These are phyloP conservation scores for Karstenula rhodostoma DNA, from an alignment of 2,329 filamentous ascomycete genomes.

Conservation along the genomic window DNA sequence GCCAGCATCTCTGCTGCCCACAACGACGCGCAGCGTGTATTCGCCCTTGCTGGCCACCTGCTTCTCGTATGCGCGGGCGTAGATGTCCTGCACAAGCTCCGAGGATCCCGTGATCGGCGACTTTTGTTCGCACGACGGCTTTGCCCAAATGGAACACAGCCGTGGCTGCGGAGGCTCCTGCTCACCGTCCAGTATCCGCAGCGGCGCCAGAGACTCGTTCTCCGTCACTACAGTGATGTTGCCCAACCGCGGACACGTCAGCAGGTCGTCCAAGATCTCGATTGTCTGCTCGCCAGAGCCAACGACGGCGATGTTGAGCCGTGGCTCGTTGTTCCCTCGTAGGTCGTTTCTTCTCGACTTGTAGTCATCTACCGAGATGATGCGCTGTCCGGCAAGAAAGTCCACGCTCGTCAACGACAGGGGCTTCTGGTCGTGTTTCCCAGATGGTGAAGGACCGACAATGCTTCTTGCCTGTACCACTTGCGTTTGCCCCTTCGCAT, in stretches of 20 bases:
- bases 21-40: conserved; percentile 37
- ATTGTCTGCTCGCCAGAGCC: conserved; percentile 38
- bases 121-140: conserved; percentile 33
- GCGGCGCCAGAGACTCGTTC: conserved; percentile 39
- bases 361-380: conserved; percentile 45
- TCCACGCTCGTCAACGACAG: conserved; percentile 34
- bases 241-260: conserved; percentile 43
- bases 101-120: conserved; percentile 32
- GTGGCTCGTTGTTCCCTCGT: conserved; percentile 36
- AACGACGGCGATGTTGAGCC: conserved; percentile 41
- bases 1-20: conserved; percentile 36
- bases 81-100: conserved; percentile 44
- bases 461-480: conserved; percentile 38
- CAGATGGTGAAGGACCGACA: conserved; percentile 35
- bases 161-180: conserved; percentile 37
- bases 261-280: conserved; percentile 45
- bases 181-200: conserved; percentile 35
- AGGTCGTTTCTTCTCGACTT: conserved; percentile 40
- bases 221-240: conserved; percentile 48
- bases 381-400: conserved; percentile 44
- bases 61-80: conserved; percentile 47
- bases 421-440: conserved; percentile 23
- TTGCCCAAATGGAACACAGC: conserved; percentile 48
- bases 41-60: conserved; percentile 44
- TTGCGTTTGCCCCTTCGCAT: conserved; percentile 33